Evolutionary conservation across 495 filamentous ascomycete species (phyloP).

Genomic region (Pseudevernia furfuracea): DNA sequence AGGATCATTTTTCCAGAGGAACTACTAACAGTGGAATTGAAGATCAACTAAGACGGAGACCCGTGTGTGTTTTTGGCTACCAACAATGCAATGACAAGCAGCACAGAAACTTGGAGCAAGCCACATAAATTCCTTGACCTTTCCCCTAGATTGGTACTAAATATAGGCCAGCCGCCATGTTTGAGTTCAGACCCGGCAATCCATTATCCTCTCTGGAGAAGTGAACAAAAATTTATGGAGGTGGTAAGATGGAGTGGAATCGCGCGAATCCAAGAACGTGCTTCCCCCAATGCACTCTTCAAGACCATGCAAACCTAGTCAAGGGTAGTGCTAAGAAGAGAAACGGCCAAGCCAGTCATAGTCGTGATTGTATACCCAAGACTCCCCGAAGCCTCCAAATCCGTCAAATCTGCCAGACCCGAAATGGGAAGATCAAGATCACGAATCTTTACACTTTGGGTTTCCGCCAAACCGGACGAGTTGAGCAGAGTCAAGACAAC

Average conservation of each 20-base stretch:
- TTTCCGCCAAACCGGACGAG: neutral
- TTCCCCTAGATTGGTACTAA: neutral
- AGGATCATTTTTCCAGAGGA: too few species aligned
- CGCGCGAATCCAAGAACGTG: neutral
- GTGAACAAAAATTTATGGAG: neutral
- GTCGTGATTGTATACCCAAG: neutral
- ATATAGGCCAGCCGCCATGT: too few species aligned
- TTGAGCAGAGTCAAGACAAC: neutral
- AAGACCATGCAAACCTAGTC: neutral
- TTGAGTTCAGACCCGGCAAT: neutral
- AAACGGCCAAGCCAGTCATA: neutral
- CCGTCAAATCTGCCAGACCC: neutral
- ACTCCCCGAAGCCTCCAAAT: neutral
- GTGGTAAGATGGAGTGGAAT: neutral
- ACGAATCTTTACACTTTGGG: neutral
- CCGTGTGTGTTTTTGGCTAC: neutral
- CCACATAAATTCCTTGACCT: neutral
- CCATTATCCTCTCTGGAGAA: neutral
- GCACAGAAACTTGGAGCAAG: neutral
- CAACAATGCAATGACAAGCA: neutral
- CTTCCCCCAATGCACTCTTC: neutral
- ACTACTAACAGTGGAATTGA: neutral
- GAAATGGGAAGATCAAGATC: neutral
- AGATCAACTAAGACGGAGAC: neutral
- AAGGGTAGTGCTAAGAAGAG: neutral